Evolutionary conservation across 2,329 filamentous ascomycete species (phyloP).

Genomic region (Cercospora janseana): DNA sequence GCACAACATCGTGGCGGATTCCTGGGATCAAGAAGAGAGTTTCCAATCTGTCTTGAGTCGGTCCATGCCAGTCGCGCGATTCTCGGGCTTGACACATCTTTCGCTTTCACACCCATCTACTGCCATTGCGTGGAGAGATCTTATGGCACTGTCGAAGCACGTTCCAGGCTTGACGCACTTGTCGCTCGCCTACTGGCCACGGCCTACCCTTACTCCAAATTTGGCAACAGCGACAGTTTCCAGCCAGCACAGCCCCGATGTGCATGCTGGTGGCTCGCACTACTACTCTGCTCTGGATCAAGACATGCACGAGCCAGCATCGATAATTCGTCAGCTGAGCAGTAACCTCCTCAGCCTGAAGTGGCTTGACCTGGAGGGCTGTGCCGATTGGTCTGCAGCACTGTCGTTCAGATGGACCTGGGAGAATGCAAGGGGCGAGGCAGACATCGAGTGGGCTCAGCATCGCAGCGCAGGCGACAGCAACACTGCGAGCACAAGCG

Average conservation of each 20-base stretch:
- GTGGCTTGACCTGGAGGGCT: conserved; percentile 63
- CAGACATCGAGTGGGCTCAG: conserved; percentile 16
- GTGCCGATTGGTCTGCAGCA: conserved; percentile 55
- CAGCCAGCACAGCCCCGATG: conserved; percentile 41
- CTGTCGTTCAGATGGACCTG: conserved; percentile 34
- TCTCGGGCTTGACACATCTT: conserved; percentile 56
- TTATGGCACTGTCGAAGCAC: conserved; percentile 54
- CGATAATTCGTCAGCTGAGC: conserved; percentile 56
- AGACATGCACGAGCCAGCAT: conserved; percentile 56
- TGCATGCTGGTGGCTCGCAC: conserved; percentile 53
- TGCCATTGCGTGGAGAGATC: conserved; percentile 54
- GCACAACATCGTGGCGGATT: conserved; percentile 39
- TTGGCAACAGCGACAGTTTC: conserved; percentile 47
- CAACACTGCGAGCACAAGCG: too few relatives aligned
- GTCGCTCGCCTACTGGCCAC: conserved; percentile 62
- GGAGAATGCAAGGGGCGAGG: neutral
- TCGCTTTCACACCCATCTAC: conserved; percentile 55
- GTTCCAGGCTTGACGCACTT: conserved; percentile 60
- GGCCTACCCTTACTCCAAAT: conserved; percentile 57
- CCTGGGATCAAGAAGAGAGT: conserved; percentile 46
- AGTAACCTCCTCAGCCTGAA: conserved; percentile 57
- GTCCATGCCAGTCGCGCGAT: conserved; percentile 40
- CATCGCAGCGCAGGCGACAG: too few relatives aligned
- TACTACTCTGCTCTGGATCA: conserved; percentile 54
- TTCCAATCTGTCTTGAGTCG: conserved; percentile 27